Conservation (phyloP, 768 basidiomycete genomes). For the Russula sp. region DNA sequence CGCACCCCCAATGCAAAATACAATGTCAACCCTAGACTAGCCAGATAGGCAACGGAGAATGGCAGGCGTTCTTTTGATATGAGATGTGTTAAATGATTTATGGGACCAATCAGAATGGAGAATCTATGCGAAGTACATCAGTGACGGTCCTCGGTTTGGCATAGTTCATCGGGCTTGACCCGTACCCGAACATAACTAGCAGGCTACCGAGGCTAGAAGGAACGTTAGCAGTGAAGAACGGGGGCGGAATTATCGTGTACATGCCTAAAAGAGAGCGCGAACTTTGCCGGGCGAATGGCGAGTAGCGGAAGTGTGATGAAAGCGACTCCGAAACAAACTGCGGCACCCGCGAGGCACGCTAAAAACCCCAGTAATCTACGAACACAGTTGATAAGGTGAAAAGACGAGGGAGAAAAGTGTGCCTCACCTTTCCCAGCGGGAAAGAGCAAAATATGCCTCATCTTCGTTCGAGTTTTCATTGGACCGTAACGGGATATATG, state of each 20-base stretch:
- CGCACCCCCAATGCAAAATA: slow-evolving; percentile 89
- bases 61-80: slow-evolving; percentile 78
- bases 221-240: slow-evolving; percentile 5
- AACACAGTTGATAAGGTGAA: neutral
- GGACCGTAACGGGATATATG: slow-evolving; percentile 85
- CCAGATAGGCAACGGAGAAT: slow-evolving; percentile 80
- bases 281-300: slow-evolving; percentile 79
- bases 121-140: slow-evolving; percentile 47
- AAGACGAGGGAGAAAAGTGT: slow-evolving; percentile 8
- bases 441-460: slow-evolving; percentile 90
- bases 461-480: slow-evolving; percentile 87
- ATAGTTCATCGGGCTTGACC: neutral
- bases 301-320: slow-evolving; percentile 79
- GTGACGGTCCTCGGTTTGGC: neutral
- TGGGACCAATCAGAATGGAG: slow-evolving; percentile 82
- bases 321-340: slow-evolving; percentile 89
- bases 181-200: slow-evolving; percentile 94
- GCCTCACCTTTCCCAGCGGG: slow-evolving; percentile 86
- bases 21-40: slow-evolving; percentile 78
- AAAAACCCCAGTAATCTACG: slow-evolving; percentile 84
- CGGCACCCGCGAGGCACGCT: slow-evolving; percentile 83
- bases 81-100: slow-evolving; percentile 90
- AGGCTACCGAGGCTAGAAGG: slow-evolving; percentile 71
- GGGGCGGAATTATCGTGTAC: slow-evolving; percentile 19
- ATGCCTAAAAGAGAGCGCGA: slow-evolving; percentile 83